Conservation (phyloP, 495 filamentous ascomycete genomes). For the Annulohypoxylon moriforme region DNA sequence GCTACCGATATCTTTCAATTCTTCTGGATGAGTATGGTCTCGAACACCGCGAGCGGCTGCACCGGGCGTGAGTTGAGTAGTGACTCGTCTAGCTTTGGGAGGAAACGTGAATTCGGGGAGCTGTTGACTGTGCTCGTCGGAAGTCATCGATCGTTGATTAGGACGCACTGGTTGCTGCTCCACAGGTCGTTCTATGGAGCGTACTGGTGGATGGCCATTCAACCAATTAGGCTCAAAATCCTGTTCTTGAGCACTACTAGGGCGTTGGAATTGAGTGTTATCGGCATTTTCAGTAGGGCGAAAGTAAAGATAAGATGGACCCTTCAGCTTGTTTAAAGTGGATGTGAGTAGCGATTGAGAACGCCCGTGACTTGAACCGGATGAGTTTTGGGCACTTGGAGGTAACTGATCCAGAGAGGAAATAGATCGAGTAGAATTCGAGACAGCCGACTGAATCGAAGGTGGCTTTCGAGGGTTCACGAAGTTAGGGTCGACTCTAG, state of each 20-base stretch:
- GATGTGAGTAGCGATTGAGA: constrained; percentile 50
- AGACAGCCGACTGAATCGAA: constrained; percentile 40
- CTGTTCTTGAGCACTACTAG: constrained; percentile 31
- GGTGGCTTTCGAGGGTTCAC: constrained; percentile 41
- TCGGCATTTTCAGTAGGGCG: constrained; percentile 34
- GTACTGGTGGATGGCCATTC: constrained; percentile 21
- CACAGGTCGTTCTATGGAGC: background rate
- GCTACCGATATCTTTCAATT: constrained; percentile 16
- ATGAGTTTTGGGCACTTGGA: constrained; percentile 33
- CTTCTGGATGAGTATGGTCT: constrained; percentile 31
- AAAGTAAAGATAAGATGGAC: constrained; percentile 47
- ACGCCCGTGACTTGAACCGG: constrained; percentile 42
- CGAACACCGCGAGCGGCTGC: constrained; percentile 24
- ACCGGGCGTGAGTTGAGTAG: constrained; percentile 34
- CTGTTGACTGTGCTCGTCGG: constrained; percentile 20
- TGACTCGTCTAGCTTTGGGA: constrained; percentile 10
- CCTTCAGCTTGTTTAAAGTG: constrained; percentile 46
- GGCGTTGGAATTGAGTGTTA: constrained; percentile 15
- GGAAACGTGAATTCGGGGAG: constrained; percentile 43
- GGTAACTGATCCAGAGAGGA: constrained; percentile 49
- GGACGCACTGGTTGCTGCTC: constrained; percentile 21
- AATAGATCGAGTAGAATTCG: constrained; percentile 48
- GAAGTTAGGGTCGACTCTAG: constrained; percentile 22
- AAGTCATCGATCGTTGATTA: constrained; percentile 11
- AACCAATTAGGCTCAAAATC: constrained; percentile 20